Percentiles rank a stretch among this genome's conserved stretches.
Conservation (phyloP, 2,329 filamentous ascomycete species). For the Fonsecaea monophora region DNA sequence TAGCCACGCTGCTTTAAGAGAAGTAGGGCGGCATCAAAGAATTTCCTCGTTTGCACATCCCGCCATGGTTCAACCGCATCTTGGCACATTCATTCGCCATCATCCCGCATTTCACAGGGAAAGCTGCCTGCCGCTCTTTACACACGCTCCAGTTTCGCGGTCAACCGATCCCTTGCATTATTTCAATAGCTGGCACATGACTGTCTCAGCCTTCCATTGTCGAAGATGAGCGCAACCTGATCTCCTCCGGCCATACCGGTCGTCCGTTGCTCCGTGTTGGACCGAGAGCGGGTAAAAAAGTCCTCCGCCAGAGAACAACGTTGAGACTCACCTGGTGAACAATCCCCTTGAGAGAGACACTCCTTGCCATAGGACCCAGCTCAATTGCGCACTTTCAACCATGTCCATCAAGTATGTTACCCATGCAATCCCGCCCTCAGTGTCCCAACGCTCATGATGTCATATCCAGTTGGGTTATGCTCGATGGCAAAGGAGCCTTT, state of each 20-base stretch:
- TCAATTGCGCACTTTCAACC: background rate
- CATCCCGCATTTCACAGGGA: background rate
- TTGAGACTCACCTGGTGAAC: background rate
- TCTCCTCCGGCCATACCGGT: background rate
- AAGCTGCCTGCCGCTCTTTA: background rate
- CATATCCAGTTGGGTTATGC: conserved; percentile 85
- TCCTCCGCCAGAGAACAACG: background rate
- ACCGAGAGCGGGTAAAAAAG: background rate
- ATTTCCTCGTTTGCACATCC: background rate
- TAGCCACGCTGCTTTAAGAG: background rate
- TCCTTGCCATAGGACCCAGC: background rate
- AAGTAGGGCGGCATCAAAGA: background rate
- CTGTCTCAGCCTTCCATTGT: background rate
- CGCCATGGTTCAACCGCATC: background rate
- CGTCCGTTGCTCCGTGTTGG: background rate
- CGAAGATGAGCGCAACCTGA: background rate
- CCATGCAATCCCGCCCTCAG: background rate
- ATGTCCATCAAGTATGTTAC: conserved; percentile 21
- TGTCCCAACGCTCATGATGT: conserved; percentile 46
- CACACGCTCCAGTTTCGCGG: background rate
- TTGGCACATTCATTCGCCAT: background rate
- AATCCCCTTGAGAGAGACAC: background rate
- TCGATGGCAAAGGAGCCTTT: conserved; percentile 74
- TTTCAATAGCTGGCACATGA: background rate
- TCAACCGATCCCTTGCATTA: background rate